Percentiles rank a stretch among this genome's conserved stretches.
Evolutionary conservation across 208 protist genomes (phyloP).

Genomic region (Leishmania braziliensis): DNA sequence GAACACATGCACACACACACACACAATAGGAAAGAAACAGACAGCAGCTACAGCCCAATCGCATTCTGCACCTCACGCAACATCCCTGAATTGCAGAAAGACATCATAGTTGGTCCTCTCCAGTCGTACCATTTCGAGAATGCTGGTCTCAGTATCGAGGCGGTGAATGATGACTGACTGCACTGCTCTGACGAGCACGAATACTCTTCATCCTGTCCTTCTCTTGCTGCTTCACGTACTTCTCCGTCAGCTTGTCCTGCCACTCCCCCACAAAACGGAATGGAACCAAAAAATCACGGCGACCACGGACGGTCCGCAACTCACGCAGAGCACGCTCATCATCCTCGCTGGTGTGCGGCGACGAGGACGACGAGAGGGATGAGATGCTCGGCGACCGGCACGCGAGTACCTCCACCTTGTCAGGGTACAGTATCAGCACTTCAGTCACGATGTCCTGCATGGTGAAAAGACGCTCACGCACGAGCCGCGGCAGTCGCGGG

Average conservation of each 20-base stretch:
- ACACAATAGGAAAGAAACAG: background rate
- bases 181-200: background rate
- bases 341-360: background rate
- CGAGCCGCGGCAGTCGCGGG: constrained; percentile 34
- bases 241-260: constrained; percentile 53
- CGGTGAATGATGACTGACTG: background rate
- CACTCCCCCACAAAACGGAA: constrained; percentile 87
- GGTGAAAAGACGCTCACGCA: constrained; percentile 47
- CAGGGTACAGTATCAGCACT: constrained; percentile 57
- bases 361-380: background rate
- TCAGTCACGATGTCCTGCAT: constrained; percentile 63
- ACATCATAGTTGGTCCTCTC: background rate
- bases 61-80: background rate
- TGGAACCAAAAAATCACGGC: constrained; percentile 52
- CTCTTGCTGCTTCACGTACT: constrained; percentile 35
- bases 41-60: background rate
- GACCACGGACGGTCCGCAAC: constrained; percentile 30
- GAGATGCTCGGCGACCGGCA: background rate
- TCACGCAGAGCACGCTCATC: constrained; percentile 21
- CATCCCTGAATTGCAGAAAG: background rate
- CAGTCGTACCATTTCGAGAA: background rate
- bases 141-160: background rate
- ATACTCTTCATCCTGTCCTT: constrained; percentile 17
- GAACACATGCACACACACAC: background rate
- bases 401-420: constrained; percentile 71